These are phyloP conservation scores for Sphenostylis stenocarpa DNA, from an alignment of 306 rosid genomes.

Conservation along the genomic window DNA sequence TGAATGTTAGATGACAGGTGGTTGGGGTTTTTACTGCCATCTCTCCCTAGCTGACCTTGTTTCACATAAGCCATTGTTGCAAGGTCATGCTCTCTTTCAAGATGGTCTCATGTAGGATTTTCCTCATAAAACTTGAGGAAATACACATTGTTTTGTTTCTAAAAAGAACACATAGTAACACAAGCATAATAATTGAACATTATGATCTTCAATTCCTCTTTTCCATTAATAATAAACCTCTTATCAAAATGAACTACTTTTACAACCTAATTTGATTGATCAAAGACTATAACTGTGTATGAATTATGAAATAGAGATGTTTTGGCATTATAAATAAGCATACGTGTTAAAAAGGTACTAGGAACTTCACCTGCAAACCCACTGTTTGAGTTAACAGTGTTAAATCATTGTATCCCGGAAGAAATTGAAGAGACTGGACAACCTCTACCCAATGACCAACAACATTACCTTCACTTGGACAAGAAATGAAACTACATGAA, in stretches of 20 bases:
- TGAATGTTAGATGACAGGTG: too few species aligned
- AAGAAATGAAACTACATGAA: slow-evolving; percentile 31
- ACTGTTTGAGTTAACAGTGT: slow-evolving; percentile 73
- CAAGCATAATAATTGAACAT: not conserved
- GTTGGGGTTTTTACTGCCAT: too few species aligned
- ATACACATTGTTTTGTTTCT: too few species aligned
- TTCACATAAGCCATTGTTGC: too few species aligned
- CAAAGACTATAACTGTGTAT: not conserved
- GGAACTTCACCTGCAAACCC: slow-evolving; percentile 80
- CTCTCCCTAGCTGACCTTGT: too few species aligned
- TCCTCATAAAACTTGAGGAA: too few species aligned
- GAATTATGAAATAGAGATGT: slow-evolving; percentile 20
- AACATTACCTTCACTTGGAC: slow-evolving; percentile 61
- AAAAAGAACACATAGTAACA: too few species aligned
- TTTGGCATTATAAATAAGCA: slow-evolving; percentile 16
- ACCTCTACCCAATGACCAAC: slow-evolving; percentile 80
- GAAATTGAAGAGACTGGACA: slow-evolving; percentile 73
- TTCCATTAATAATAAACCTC: not conserved
- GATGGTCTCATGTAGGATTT: too few species aligned
- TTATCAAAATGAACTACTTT: not conserved
- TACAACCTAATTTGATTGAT: not conserved
- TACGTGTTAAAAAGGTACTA: slow-evolving; percentile 14
- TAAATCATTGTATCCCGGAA: slow-evolving; percentile 76
- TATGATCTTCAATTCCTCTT: not conserved
- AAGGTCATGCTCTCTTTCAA: too few species aligned